A percentile compares a stretch with the other conserved stretches of the same genome.
Conservation (phyloP, 2,329 filamentous ascomycete genomes). For the Penicillium italicum region DNA sequence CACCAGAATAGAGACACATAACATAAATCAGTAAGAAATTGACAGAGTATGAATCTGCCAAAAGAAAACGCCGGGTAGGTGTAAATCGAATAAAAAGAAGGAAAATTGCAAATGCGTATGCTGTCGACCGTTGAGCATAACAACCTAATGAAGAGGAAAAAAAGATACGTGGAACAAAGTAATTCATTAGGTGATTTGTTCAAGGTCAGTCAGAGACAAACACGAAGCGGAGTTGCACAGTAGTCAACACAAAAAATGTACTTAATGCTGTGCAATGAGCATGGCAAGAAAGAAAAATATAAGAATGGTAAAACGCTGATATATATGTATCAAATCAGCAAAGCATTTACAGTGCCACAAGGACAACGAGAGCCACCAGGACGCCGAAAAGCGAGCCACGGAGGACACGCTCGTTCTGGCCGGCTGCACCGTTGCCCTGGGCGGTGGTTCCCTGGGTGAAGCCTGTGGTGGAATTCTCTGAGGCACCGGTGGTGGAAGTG, state of each 20-base stretch:
- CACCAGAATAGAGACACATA: neutral
- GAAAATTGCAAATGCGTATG: neutral
- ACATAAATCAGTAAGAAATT: neutral
- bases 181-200: constrained; percentile 18
- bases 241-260: constrained; percentile 21
- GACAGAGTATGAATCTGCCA: neutral
- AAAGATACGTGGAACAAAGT: constrained; percentile 7
- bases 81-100: neutral
- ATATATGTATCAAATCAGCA: neutral
- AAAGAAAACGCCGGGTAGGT: constrained; percentile 7
- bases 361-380: constrained; percentile 45
- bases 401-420: constrained; percentile 41
- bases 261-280: constrained; percentile 16
- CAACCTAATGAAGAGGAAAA: neutral
- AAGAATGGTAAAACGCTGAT: constrained; percentile 2
- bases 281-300: constrained; percentile 12
- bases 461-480: constrained; percentile 21
- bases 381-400: constrained; percentile 47
- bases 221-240: constrained; percentile 9
- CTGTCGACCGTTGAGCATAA: neutral
- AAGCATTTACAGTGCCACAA: constrained; percentile 42
- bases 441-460: constrained; percentile 32
- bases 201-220: constrained; percentile 15
- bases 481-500: constrained; percentile 13
- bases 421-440: constrained; percentile 29